Base-by-base conservation (phyloP, 257 asterid species). In the Penstemon eatonii region DNA sequence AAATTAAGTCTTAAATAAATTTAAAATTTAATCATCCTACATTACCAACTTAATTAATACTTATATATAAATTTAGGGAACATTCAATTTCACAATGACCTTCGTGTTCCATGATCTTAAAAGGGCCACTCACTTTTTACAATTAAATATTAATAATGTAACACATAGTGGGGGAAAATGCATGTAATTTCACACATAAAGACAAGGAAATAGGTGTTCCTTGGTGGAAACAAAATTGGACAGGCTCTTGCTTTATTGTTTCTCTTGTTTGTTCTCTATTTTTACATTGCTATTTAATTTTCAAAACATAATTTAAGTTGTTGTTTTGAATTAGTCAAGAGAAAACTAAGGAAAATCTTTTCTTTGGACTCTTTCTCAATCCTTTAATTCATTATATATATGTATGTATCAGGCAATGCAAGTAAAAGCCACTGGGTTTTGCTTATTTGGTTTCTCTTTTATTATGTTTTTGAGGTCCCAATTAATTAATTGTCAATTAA, bases 231-330 rank as follows among this genome's bases (percentile, higher is more conserved):
- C 86, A 85, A 73, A 56, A 18, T 70, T 37, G 55, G 87, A 83
- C 85, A 81, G 81, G 85, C 87, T 80, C 90, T 84, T 86, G 84
- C 86, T 84, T 88, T 85, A 19, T 81, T 77, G 89, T 36, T 74
- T 84, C 77, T 72, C 84, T 68, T 42, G 71, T 49, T 49, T 42
- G 71, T 49, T 49, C 15, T 46, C 52, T 46, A 6, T 46, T 46
- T 46, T 49, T 49, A 2, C 33, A 1, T 25, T 1, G 33, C 33
- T 25, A 1, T 10, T 3, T 49, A 9, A 3, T 49, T 49, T 49
- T 15, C 9, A 7, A 46, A 6, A 7, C 4, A 0, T 46, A 7
- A 6, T 25, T 25, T 25, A 25, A 25, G 33, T 25, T 6, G 8
- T 6, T 9, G 10, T 9, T 46, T 25, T 25, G 33, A 25, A 25